phyloP scores from a whole-genome alignment of 208 protist species.

The Leishmania amazonensis region DNA sequence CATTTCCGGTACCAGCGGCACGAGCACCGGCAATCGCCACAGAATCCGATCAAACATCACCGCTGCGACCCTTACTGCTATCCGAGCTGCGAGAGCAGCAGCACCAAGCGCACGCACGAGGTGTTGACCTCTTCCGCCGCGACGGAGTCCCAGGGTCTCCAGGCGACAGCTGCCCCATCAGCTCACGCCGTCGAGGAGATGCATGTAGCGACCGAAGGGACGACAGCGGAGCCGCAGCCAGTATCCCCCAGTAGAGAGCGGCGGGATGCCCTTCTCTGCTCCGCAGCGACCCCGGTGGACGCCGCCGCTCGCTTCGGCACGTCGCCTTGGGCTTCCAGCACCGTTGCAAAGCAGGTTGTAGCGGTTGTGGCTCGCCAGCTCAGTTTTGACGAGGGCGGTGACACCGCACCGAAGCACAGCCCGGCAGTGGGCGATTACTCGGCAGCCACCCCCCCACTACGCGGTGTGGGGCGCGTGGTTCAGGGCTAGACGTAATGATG shows the following conservation, averaged over 20 bases:
- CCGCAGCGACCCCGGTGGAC: neutral
- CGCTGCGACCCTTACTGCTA: neutral
- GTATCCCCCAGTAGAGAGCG: neutral
- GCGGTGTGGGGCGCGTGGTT: slow-evolving; percentile 5
- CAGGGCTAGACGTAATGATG: neutral
- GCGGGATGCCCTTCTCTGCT: neutral
- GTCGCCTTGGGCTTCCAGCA: slow-evolving; percentile 3
- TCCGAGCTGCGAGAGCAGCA: neutral
- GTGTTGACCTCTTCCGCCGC: neutral
- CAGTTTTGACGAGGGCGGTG: slow-evolving; percentile 22
- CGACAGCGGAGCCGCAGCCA: neutral
- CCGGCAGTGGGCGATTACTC: neutral
- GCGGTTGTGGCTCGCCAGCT: slow-evolving; percentile 29
- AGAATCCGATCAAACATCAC: neutral
- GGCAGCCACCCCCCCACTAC: neutral
- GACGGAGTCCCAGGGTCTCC: neutral
- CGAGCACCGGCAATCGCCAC: slow-evolving; percentile 3
- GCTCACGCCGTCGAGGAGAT: neutral
- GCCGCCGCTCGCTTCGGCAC: neutral
- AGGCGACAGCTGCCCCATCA: neutral
- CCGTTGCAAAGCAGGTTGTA: slow-evolving; percentile 27
- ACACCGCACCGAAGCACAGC: neutral
- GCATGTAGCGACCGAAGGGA: neutral
- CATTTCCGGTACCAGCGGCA: neutral
- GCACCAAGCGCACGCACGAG: neutral